Evolutionary conservation across 1,284 basidiomycete species (phyloP).

Genomic region (Malassezia vespertilionis): DNA sequence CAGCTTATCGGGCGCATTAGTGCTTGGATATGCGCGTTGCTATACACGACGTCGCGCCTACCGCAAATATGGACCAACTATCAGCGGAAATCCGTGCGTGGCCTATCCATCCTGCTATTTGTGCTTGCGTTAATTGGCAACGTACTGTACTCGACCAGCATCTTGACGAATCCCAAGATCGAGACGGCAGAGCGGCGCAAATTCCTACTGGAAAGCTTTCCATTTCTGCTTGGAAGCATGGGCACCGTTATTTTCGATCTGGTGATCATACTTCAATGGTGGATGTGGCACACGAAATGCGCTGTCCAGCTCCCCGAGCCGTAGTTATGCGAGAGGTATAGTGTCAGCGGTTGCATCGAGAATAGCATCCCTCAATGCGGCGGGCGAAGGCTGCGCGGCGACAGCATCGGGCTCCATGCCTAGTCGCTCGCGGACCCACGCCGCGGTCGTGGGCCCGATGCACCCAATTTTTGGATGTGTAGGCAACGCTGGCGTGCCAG

Average conservation of each 20-base stretch:
- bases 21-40: slow-evolving; percentile 41
- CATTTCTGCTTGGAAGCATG: slow-evolving; percentile 37
- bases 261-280: slow-evolving; percentile 38
- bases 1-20: slow-evolving; percentile 31
- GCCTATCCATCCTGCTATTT: slow-evolving; percentile 41
- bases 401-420: slow-evolving; percentile 35
- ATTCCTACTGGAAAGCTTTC: slow-evolving; percentile 37
- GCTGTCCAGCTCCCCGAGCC: too few species aligned
- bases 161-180: slow-evolving; percentile 31
- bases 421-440: slow-evolving; percentile 30
- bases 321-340: too few species aligned
- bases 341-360: too few species aligned
- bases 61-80: slow-evolving; percentile 47
- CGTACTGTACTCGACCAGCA: slow-evolving; percentile 32
- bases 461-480: slow-evolving; percentile 36
- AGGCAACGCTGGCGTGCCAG: not conserved
- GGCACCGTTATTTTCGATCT: slow-evolving; percentile 45
- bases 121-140: slow-evolving; percentile 41
- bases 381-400: slow-evolving; percentile 31
- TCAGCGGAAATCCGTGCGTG: slow-evolving; percentile 32
- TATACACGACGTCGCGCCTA: slow-evolving; percentile 45
- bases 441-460: slow-evolving; percentile 32
- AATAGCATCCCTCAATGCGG: slow-evolving; percentile 36
- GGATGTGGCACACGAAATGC: slow-evolving; percentile 23
- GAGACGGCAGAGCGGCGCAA: slow-evolving; percentile 12